A percentile compares a stretch with the other conserved stretches of the same genome.
phyloP scores from a whole-genome alignment of 2,329 filamentous ascomycete genomes.

The Dothideomycetes sp. region DNA sequence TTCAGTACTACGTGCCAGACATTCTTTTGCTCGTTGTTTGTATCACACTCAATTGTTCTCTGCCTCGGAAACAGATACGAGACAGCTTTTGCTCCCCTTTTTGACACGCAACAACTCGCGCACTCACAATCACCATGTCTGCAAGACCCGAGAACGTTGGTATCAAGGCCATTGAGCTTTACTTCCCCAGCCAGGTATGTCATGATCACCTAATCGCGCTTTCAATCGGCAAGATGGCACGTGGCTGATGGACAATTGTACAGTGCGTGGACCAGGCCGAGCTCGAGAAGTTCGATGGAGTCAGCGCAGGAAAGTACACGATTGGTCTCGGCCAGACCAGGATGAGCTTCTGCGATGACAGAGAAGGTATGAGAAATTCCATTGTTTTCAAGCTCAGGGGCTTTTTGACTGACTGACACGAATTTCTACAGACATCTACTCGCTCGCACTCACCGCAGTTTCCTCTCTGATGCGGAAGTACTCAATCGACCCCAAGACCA shows the following conservation, averaged over 20 bases:
- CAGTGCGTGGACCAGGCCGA: constrained; percentile 43
- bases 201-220: not conserved
- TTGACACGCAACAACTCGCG: too few species aligned
- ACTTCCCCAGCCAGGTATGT: constrained; percentile 42
- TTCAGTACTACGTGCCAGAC: too few species aligned
- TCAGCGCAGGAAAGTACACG: constrained; percentile 40
- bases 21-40: too few species aligned
- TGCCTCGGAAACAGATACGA: too few species aligned
- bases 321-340: constrained; percentile 44
- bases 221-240: not conserved
- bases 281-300: constrained; percentile 45
- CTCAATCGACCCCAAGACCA: constrained; percentile 38
- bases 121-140: too few species aligned
- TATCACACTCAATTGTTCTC: too few species aligned
- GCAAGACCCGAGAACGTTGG: constrained; percentile 38
- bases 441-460: constrained; percentile 39
- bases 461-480: constrained; percentile 42
- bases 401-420: constrained; percentile 6
- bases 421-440: constrained; percentile 37
- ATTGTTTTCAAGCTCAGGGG: too few species aligned
- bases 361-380: constrained; percentile 32
- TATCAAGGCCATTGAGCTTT: constrained; percentile 45
- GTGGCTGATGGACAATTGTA: constrained; percentile 11
- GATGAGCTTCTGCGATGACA: constrained; percentile 46
- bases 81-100: too few species aligned